Percentiles rank a stretch among this genome's conserved stretches.
These are phyloP conservation scores for Starmera pachycereana DNA, from an alignment of 805 yeast species.

Conservation along the genomic window DNA sequence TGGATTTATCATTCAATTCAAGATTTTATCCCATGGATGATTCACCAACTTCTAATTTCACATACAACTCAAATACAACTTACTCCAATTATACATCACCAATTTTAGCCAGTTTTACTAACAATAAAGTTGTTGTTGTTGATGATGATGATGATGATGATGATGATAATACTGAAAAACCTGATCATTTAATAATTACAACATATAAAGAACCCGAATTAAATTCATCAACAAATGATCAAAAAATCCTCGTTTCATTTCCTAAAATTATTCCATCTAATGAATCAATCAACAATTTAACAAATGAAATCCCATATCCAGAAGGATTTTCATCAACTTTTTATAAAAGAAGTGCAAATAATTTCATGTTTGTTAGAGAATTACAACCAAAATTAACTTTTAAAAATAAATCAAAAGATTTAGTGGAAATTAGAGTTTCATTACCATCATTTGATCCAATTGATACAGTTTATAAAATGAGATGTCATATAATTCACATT, in stretches of 20 bases:
- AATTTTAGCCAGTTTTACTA: too few relatives aligned
- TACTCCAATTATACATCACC: too few relatives aligned
- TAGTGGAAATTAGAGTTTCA: slow-evolving; percentile 32
- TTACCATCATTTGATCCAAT: slow-evolving; percentile 24
- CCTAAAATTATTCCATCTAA: background rate
- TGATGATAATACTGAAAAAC: background rate
- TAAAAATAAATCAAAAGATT: slow-evolving; percentile 25
- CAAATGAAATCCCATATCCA: slow-evolving; percentile 22
- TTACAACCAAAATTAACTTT: slow-evolving; percentile 33
- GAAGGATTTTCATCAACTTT: slow-evolving; percentile 42
- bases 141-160: too few relatives aligned
- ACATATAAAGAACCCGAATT: background rate
- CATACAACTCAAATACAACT: too few relatives aligned
- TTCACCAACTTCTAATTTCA: too few relatives aligned
- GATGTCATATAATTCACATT: slow-evolving; percentile 31
- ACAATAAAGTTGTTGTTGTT: background rate
- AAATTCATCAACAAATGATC: background rate
- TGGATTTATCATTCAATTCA: slow-evolving; percentile 9
- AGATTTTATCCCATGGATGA: too few relatives aligned
- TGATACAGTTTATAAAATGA: slow-evolving; percentile 20
- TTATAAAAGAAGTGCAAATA: slow-evolving; percentile 35
- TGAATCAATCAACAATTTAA: background rate
- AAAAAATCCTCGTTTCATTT: too few relatives aligned
- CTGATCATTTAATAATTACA: too few relatives aligned
- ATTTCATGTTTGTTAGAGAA: slow-evolving; percentile 42